A percentile compares a stretch with the other conserved stretches of the same genome.
Conservation (phyloP, 257 asterid genomes). For the Echium plantagineum region DNA sequence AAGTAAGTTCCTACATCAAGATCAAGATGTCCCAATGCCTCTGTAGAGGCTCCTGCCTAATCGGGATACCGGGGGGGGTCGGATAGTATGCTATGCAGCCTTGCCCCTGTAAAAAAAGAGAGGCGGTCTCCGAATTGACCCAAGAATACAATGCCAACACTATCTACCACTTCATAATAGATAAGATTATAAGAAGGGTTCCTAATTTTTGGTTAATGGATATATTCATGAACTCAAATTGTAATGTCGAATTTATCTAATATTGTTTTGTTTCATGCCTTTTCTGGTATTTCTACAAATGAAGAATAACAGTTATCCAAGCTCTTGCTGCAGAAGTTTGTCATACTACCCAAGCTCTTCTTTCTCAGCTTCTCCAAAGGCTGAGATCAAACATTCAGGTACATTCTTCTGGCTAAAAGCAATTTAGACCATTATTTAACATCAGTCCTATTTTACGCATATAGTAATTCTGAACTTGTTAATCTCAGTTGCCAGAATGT, state of each 20-base stretch:
- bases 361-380: slow-evolving; percentile 86
- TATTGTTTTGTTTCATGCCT: background rate
- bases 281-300: slow-evolving; percentile 14
- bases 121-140: too few species aligned
- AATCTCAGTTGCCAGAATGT: slow-evolving; percentile 85
- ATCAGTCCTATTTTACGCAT: background rate
- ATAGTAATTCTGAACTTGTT: slow-evolving; percentile 6
- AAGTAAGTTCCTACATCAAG: slow-evolving; percentile 44
- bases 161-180: too few species aligned
- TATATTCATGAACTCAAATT: slow-evolving; percentile 11
- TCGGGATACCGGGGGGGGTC: too few species aligned
- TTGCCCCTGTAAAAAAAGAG: too few species aligned
- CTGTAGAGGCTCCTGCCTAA: too few species aligned
- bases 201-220: background rate
- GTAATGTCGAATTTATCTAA: background rate
- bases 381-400: slow-evolving; percentile 97
- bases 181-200: too few species aligned
- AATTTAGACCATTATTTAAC: slow-evolving; percentile 1
- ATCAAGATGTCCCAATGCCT: too few species aligned
- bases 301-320: slow-evolving; percentile 91
- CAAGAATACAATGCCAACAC: too few species aligned
- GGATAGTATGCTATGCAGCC: too few species aligned
- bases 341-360: slow-evolving; percentile 92
- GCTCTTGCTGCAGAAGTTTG: slow-evolving; percentile 86
- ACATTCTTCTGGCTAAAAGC: slow-evolving; percentile 8